Evolutionary conservation across 2,329 filamentous ascomycete species (phyloP), one percentile per base, ranked within the genome.

Genomic region (Nothopassalora personata): DNA sequence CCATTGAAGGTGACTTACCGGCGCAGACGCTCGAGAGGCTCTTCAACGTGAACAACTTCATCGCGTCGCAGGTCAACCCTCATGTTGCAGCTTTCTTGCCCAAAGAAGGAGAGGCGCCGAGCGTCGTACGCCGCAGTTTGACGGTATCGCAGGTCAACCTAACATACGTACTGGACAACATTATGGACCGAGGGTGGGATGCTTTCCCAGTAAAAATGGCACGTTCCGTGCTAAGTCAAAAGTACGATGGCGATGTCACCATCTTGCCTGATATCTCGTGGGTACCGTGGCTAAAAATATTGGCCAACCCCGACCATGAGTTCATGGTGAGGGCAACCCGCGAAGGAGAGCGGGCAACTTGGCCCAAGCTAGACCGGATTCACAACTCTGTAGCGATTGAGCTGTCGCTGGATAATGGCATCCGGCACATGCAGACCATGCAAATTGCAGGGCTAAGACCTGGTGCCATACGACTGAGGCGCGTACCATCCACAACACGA

Each of bases 41-140:
- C 88, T 96, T 97, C 79, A 96, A 97, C 70, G 92, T 97, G 71
- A 97, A 97, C 70, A 93, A 97, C 72, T 97, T 97, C 71, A 97
- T 97, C 66, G 93, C 97, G 18, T 96, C 91, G 0, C 93, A 97
- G 72, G 91, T 97, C 53, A 97, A 97, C 68, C 93, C 93, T 0
- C 93, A 97, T 68, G 90, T 97, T 8, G 85, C 95, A 0, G 90
- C 91, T 0, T 96, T 97, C 68, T 77, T 97, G 15, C 80, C 84
- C 15, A 89, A 86, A 65, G 89, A 95, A 59, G 88, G 91, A 61
- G 80, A 82, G 28, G 73, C 82, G 1, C 57, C 59, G 6, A 57
- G 56, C 9, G 43, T 61, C 7, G n/a, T 63, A n/a, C 55, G 55
- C 18, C 52, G 56, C 28, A 56, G 45, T 64, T 72, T 60, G 13